Percentiles rank a stretch among this genome's conserved stretches.
phyloP scores from a whole-genome alignment of 805 yeast genomes.

The Saccharomycopsis oosterbeekiorum region DNA sequence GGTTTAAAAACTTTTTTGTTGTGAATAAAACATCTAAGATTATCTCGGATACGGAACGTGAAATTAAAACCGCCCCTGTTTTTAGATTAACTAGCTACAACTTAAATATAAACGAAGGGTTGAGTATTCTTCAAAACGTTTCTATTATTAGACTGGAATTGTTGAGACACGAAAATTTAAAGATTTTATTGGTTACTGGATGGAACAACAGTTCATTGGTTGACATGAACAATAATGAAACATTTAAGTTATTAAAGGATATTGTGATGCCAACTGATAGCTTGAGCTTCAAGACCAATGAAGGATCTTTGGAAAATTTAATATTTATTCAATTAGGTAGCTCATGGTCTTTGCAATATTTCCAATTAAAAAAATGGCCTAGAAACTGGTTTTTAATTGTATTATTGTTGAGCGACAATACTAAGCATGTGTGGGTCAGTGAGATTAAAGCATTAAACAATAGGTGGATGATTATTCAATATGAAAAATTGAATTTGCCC shows the following conservation, averaged over 20 bases:
- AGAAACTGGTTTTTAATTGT: conserved; percentile 17
- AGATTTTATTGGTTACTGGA: conserved; percentile 14
- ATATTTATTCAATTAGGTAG: background rate
- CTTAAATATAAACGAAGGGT: conserved; percentile 3
- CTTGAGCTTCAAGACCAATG: background rate
- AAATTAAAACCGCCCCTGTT: conserved; percentile 11
- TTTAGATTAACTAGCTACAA: conserved; percentile 2
- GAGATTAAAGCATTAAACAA: conserved; percentile 9
- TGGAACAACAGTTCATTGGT: conserved; percentile 16
- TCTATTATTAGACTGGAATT: conserved; percentile 15
- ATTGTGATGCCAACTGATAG: background rate
- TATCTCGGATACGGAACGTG: conserved; percentile 7
- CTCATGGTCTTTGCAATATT: conserved; percentile 17
- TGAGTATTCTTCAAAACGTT: conserved; percentile 11
- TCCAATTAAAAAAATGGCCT: conserved; percentile 16
- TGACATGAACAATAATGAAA: conserved; percentile 3
- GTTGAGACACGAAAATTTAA: conserved; percentile 16
- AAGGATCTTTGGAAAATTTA: background rate
- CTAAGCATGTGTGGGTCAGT: conserved; percentile 13
- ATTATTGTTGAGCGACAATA: conserved; percentile 1
- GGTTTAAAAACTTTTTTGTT: conserved; percentile 13
- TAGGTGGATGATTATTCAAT: conserved; percentile 10
- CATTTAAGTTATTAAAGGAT: background rate
- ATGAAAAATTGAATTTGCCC: background rate
- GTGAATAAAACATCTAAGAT: background rate